Percentiles rank a stretch among this genome's conserved stretches.
Evolutionary conservation across 352 stramenopile species (phyloP).

Genomic region (Paralagenidium karlingii): DNA sequence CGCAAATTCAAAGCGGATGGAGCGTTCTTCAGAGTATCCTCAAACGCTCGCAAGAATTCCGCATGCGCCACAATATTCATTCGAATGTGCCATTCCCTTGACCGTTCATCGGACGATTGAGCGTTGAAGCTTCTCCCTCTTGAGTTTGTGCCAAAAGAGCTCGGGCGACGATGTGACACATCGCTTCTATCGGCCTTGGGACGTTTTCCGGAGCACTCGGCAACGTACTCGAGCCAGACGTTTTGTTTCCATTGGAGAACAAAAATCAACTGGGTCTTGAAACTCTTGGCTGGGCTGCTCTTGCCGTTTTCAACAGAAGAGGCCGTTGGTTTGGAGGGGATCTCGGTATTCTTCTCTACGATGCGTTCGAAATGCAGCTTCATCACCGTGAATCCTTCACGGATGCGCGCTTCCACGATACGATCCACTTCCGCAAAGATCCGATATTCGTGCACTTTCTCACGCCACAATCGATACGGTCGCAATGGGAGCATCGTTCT

Average conservation of each 20-base stretch:
- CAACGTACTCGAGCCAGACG: slow-evolving; percentile 82
- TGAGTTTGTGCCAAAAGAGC: slow-evolving; percentile 1
- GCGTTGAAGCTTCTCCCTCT: too few relatives aligned
- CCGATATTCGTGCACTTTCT: slow-evolving; percentile 82
- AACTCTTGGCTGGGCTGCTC: slow-evolving; percentile 25
- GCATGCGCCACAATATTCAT: slow-evolving; percentile 73
- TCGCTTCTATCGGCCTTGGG: slow-evolving; percentile 7
- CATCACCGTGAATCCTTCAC: slow-evolving; percentile 48
- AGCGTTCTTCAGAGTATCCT: slow-evolving; percentile 20
- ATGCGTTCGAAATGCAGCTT: not conserved
- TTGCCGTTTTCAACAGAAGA: slow-evolving; percentile 2
- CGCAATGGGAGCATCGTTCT: slow-evolving; percentile 44
- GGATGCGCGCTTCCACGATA: slow-evolving; percentile 66
- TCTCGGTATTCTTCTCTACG: not conserved
- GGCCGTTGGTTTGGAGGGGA: not conserved
- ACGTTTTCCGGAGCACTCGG: slow-evolving; percentile 28
- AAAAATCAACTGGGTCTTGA: slow-evolving; percentile 48
- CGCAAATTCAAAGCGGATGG: not conserved
- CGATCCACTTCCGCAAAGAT: slow-evolving; percentile 71
- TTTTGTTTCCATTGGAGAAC: slow-evolving; percentile 82
- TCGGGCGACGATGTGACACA: slow-evolving; percentile 3
- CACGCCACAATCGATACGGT: slow-evolving; percentile 75
- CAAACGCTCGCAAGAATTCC: slow-evolving; percentile 75
- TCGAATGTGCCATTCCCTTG: slow-evolving; percentile 70
- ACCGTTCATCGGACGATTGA: slow-evolving; percentile 24